A percentile compares a stretch with the other conserved stretches of the same genome.
These are phyloP conservation scores for Phytophthora kernoviae DNA, from an alignment of 352 stramenopile genomes.

Conservation along the genomic window DNA sequence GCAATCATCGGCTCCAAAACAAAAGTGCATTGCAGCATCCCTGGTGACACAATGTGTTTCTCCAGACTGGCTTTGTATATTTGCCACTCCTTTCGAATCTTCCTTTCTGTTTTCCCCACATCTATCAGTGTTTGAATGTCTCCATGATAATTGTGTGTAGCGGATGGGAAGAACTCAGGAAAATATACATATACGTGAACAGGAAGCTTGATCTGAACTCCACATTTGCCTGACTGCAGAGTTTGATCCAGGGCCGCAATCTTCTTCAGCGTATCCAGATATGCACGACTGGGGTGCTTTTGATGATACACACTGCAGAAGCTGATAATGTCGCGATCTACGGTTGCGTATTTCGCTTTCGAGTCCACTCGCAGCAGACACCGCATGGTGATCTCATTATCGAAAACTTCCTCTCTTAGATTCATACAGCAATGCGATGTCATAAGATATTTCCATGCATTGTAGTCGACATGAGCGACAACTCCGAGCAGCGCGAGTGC, in stretches of 20 bases:
- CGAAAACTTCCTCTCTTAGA: conserved; percentile 14
- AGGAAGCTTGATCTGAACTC: conserved; percentile 13
- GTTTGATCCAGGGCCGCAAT: conserved; percentile 8
- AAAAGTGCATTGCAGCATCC: conserved; percentile 18
- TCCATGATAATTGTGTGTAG: conserved; percentile 3
- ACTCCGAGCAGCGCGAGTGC: conserved; percentile 26
- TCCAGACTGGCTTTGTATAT: neutral
- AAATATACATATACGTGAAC: conserved; percentile 14
- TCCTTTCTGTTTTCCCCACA: neutral
- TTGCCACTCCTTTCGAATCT: conserved; percentile 7
- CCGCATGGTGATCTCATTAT: conserved; percentile 8
- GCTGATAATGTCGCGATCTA: neutral
- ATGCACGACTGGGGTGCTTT: conserved; percentile 5
- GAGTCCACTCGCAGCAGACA: neutral
- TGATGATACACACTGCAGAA: conserved; percentile 18
- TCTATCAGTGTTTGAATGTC: conserved; percentile 1
- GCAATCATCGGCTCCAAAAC: conserved; percentile 20
- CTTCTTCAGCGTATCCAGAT: conserved; percentile 6
- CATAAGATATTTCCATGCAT: conserved; percentile 24
- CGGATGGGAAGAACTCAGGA: neutral
- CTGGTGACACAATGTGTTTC: neutral
- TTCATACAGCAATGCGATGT: conserved; percentile 20
- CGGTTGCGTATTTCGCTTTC: neutral
- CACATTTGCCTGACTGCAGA: neutral
- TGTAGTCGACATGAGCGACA: conserved; percentile 17